A percentile compares a stretch with the other conserved stretches of the same genome.
phyloP scores from a whole-genome alignment of 768 basidiomycete species.

The Phallus indusiatus region DNA sequence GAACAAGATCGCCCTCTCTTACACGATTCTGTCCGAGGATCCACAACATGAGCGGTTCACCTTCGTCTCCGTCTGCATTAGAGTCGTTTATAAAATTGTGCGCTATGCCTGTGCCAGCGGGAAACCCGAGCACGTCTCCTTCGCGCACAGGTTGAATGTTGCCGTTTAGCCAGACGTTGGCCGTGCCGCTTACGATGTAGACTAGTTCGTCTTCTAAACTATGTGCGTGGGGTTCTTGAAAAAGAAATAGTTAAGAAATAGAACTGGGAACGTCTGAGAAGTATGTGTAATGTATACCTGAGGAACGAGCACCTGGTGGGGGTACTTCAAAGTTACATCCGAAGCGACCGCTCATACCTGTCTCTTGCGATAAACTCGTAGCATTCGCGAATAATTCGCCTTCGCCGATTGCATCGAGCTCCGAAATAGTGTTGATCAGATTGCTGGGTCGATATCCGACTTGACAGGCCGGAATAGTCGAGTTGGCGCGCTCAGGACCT shows the following conservation, averaged over 20 bases:
- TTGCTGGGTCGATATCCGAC: constrained; percentile 12
- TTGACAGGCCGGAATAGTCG: constrained; percentile 4
- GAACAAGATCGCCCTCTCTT: constrained; percentile 11
- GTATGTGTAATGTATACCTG: constrained; percentile 8
- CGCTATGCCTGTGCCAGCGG: constrained; percentile 14
- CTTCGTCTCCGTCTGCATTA: constrained; percentile 10
- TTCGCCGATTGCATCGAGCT: constrained; percentile 10
- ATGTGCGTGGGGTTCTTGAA: constrained; percentile 9
- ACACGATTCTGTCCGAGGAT: constrained; percentile 14
- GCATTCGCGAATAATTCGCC: constrained; percentile 13
- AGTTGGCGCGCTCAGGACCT: neutral
- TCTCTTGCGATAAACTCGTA: constrained; percentile 15
- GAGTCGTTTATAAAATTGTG: constrained; percentile 17
- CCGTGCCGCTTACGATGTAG: constrained; percentile 12
- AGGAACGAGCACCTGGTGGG: constrained; percentile 14
- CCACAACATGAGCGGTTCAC: constrained; percentile 13
- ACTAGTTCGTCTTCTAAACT: constrained; percentile 15
- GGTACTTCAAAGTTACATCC: constrained; percentile 14
- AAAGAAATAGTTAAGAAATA: neutral
- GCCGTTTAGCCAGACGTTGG: constrained; percentile 15
- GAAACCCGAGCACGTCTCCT: constrained; percentile 14
- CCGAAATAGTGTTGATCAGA: constrained; percentile 8
- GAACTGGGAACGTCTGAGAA: neutral
- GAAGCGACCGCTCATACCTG: constrained; percentile 10
- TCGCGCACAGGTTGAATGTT: constrained; percentile 8